Evolutionary conservation across 2,329 filamentous ascomycete species (phyloP), one percentile per base, ranked within the genome.

Genomic region (Blastomyces parvus): DNA sequence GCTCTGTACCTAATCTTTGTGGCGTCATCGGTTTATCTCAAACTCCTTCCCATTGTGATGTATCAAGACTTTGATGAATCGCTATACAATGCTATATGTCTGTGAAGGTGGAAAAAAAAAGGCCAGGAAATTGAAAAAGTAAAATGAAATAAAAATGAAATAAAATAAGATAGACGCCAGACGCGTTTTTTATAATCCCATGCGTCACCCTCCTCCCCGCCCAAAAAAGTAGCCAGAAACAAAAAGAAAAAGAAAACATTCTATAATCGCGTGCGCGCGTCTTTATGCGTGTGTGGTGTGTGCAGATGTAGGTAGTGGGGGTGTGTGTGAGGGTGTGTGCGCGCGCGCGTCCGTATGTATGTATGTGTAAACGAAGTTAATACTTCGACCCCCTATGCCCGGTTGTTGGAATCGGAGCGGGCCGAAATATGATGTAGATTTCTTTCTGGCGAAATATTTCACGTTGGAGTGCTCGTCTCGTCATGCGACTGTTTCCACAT

Each of bases 391-490:
- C 50, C 2, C 2, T 55, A 36, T 55, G 9, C 4, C 55, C 55
- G 30, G 55, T 57, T 57, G 55, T 57, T 57, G 55, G 55, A 57
- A 38, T 22, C 55, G 55, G 55, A 25, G 22, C 55, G n/a, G 55
- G 30, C 52, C 36, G 27, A 57, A 57, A 27, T 55, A 36, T 33
- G 2, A 19, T 19, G 7, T 17, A 44, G 19, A 7, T 44, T 17
- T 4, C 42, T 55, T 19, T 30, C 27, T 30, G 50, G 36, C 36
- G n/a, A 8, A 55, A n/a, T 2, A 38, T 38, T 13, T 57, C 55
- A 57, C 55, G 55, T 57, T 57, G 55, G 55, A 57, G 55, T 57
- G 55, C 33, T 40, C n/a, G 55, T 40, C 30, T 30, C 17, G 14
- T 36, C 52, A 55, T 55, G n/a, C 52, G 30, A 25, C 11, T 9